phyloP scores from a whole-genome alignment of 768 basidiomycete genomes.

The Boletus rubescentipes region DNA sequence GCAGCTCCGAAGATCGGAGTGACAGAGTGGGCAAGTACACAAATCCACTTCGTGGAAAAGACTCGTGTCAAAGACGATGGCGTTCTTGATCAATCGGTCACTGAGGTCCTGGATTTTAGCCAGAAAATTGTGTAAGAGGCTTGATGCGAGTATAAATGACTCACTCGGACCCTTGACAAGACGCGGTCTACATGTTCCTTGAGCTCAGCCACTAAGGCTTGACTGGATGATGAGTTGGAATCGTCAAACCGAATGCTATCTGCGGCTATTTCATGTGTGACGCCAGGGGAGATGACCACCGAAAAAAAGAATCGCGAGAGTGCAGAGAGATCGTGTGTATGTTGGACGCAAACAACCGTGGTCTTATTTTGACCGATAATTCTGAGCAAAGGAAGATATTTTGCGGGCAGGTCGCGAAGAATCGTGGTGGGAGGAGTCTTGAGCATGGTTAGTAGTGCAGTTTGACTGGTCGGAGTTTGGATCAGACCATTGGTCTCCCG shows the following conservation, averaged over 20 bases:
- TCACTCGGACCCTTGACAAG: conserved; percentile 1
- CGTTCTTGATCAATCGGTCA: neutral
- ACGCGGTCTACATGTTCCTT: neutral
- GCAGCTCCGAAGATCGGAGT: neutral
- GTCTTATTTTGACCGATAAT: too few relatives aligned
- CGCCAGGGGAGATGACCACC: neutral
- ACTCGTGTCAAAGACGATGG: neutral
- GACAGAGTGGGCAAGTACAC: conserved; percentile 5
- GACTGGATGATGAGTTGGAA: too few relatives aligned
- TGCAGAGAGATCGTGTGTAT: neutral
- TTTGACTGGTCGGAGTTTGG: too few relatives aligned
- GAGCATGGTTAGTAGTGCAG: too few relatives aligned
- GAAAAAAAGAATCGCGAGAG: neutral
- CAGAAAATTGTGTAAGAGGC: neutral
- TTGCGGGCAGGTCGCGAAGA: too few relatives aligned
- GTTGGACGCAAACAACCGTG: too few relatives aligned
- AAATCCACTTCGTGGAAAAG: neutral
- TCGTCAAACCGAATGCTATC: neutral
- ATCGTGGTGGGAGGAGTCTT: too few relatives aligned
- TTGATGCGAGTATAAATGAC: neutral
- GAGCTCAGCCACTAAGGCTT: too few relatives aligned
- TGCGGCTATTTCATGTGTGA: neutral
- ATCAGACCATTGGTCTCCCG: too few relatives aligned
- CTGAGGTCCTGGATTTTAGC: neutral
- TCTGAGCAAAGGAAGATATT: too few relatives aligned